Conservation (phyloP, 352 stramenopile genomes). For the Lagenidium sp. region DNA sequence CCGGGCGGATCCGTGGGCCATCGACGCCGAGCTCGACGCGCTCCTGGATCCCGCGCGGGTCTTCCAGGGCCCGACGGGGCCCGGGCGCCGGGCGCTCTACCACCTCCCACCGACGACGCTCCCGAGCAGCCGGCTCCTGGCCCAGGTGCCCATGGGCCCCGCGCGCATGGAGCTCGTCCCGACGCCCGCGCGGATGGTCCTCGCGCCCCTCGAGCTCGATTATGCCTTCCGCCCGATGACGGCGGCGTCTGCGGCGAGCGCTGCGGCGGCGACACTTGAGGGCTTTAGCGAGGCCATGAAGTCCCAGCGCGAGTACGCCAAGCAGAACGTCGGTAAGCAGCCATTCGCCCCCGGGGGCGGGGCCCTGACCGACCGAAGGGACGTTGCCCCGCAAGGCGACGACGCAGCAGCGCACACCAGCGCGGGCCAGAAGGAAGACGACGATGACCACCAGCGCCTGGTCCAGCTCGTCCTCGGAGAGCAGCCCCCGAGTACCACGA, state of each 20-base stretch:
- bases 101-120: slow-evolving; percentile 3
- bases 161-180: slow-evolving; percentile 46
- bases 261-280: slow-evolving; percentile 22
- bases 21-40: slow-evolving; percentile 20
- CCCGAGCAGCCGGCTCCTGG: slow-evolving; percentile 39
- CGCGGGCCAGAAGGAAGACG: slow-evolving; percentile 22
- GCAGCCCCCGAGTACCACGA: too few relatives aligned
- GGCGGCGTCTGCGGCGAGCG: slow-evolving; percentile 12
- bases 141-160: slow-evolving; percentile 64
- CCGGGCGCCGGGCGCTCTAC: slow-evolving; percentile 27
- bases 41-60: slow-evolving; percentile 1
- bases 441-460: slow-evolving; percentile 12
- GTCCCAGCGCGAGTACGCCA: slow-evolving; percentile 74
- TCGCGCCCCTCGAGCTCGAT: slow-evolving; percentile 31
- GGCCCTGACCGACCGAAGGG: slow-evolving; percentile 45
- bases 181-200: slow-evolving; percentile 30
- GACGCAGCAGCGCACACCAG: neutral
- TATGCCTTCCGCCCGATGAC: slow-evolving; percentile 45
- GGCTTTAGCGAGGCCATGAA: slow-evolving; percentile 56
- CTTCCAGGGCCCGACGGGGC: too few relatives aligned
- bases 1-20: slow-evolving; percentile 11
- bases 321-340: slow-evolving; percentile 73
- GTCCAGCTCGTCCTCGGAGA: slow-evolving; percentile 7
- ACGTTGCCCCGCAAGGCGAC: too few relatives aligned
- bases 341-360: slow-evolving; percentile 59